Conservation (phyloP, 2,329 filamentous ascomycete species). For the Teratosphaeria zuluensis region DNA sequence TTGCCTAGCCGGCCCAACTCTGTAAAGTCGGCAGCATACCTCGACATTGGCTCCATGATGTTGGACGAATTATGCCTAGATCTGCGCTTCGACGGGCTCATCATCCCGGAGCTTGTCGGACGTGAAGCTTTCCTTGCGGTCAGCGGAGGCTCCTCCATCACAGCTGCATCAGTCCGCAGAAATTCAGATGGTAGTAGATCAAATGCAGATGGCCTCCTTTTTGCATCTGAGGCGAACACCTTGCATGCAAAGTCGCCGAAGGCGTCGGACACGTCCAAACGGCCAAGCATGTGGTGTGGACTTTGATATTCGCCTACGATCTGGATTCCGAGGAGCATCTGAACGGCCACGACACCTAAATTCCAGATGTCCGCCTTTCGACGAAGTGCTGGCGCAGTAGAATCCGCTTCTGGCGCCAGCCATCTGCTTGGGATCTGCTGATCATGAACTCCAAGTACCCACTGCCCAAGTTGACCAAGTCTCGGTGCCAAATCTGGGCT, state of each 20-base stretch:
- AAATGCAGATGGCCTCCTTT: slow-evolving; percentile 77
- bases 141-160: slow-evolving; percentile 22
- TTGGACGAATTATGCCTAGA: slow-evolving; percentile 25
- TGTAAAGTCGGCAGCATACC: slow-evolving; percentile 82
- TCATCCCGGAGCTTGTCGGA: slow-evolving; percentile 6
- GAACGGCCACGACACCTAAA: slow-evolving; percentile 78
- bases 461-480: slow-evolving; percentile 30
- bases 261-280: slow-evolving; percentile 61
- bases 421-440: slow-evolving; percentile 53
- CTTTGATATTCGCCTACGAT: slow-evolving; percentile 69
- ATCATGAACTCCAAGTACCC: slow-evolving; percentile 15
- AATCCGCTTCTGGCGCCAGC: slow-evolving; percentile 11
- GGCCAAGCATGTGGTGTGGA: slow-evolving; percentile 62
- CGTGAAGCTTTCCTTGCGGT: neutral
- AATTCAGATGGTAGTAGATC: slow-evolving; percentile 53
- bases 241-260: slow-evolving; percentile 71
- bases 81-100: slow-evolving; percentile 17
- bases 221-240: slow-evolving; percentile 76
- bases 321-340: slow-evolving; percentile 86
- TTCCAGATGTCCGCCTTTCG: slow-evolving; percentile 92
- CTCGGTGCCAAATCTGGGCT: slow-evolving; percentile 42
- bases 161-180: slow-evolving; percentile 39
- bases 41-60: slow-evolving; percentile 40
- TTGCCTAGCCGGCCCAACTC: slow-evolving; percentile 84
- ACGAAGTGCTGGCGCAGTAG: slow-evolving; percentile 23